Base-by-base conservation (phyloP, 768 basidiomycete genomes). In the Lenzites betulinus region DNA sequence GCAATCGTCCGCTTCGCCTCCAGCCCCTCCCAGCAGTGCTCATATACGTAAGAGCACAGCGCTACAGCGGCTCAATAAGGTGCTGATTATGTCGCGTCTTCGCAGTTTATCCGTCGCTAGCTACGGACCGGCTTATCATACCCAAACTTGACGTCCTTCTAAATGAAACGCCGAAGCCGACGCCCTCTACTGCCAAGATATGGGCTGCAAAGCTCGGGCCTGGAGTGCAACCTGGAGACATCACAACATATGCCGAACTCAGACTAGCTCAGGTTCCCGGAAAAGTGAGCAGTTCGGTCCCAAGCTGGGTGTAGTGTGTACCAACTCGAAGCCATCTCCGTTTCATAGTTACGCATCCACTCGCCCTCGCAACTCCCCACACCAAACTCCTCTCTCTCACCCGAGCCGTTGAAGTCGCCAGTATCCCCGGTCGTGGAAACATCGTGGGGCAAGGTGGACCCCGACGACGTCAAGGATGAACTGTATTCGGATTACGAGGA, bases 61-160 rank as follows among this genome's bases (percentile, higher is more conserved):
- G 13, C 13, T 51, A 4, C 2, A 23, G 28, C 44, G 1, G 22
- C 6, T 22, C 1, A 4, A 11, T 20, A 30, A 5, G 3, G 2
- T 7, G 3, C 6, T 2, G 7, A 35, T 2, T 16, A 18, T 33
- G 11, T 20, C 35, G 23, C 51, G 3, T 38, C 5, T 6, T 18
- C 16, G 7, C 43, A 66, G 65, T 66, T 25, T 66, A 64, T 28
- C 65, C 65, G 6, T 56, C 62, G 28, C 20, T 66, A 2, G 28
- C 23, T 0, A 46, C 30, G 2, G 51, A 57, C 12, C 46, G 44
- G 16, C 20, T 20, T 2, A 42, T 43, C n/a, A 25, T 62, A 3
- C n/a, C 18, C 1, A 55, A 54, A 13, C 38, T 66, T 9, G 56
- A 63, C 9, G 41, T 64, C 8, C 51, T 64, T 9, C 26, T 61